phyloP scores from a whole-genome alignment of 2,329 filamentous ascomycete species.

The Fusarium hostae region DNA sequence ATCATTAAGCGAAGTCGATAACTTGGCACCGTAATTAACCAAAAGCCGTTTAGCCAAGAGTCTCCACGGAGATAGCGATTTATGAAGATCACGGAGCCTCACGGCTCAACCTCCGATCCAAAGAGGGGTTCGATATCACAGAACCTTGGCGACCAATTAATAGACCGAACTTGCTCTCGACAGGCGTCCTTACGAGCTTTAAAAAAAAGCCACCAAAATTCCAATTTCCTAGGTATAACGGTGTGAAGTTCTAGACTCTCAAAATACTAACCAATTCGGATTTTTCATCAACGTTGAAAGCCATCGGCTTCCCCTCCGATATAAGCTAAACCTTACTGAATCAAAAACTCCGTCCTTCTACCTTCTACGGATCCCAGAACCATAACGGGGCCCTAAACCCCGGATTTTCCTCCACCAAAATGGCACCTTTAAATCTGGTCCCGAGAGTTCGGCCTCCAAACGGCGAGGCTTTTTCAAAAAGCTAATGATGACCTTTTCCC shows the following conservation, averaged over 20 bases:
- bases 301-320: conserved; percentile 7
- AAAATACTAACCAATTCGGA: not conserved
- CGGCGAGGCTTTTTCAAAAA: not conserved
- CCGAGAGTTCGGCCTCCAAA: not conserved
- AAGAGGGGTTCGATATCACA: not conserved
- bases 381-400: conserved; percentile 1
- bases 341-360: not conserved
- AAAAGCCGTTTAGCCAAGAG: not conserved
- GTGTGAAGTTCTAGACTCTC: not conserved
- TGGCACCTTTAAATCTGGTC: conserved; percentile 1
- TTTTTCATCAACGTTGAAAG: rapidly evolving
- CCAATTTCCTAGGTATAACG: rapidly evolving
- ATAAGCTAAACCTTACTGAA: conserved; percentile 2
- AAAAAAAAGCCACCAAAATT: not conserved
- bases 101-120: conserved; percentile 6
- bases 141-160: not conserved
- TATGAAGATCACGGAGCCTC: not conserved
- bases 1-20: not conserved
- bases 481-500: not conserved
- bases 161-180: rapidly evolving
- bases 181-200: not conserved
- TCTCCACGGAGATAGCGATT: conserved; percentile 6
- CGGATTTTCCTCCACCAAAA: conserved; percentile 11
- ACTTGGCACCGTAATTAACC: not conserved
- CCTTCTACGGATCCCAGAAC: not conserved